These are phyloP conservation scores for Corinectria fuckeliana DNA, from an alignment of 2,329 filamentous ascomycete species.

Conservation along the genomic window DNA sequence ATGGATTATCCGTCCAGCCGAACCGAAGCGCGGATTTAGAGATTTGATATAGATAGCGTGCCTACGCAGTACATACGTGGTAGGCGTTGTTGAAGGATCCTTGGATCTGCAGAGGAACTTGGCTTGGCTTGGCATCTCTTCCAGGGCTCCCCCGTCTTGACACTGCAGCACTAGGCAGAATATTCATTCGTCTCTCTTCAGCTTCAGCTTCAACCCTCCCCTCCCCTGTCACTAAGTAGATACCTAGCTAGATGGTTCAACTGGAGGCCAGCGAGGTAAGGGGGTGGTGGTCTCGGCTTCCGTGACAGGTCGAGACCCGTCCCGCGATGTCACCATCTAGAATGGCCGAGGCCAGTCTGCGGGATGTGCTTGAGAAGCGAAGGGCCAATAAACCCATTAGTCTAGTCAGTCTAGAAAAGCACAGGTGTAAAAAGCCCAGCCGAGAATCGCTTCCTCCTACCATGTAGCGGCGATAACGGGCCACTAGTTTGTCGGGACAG, in stretches of 20 bases:
- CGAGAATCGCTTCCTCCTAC: background rate
- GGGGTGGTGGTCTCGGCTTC: background rate
- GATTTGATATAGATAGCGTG: background rate
- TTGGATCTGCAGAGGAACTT: slow-evolving; percentile 6
- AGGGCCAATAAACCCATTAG: background rate
- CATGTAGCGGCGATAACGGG: background rate
- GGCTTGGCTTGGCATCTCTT: background rate
- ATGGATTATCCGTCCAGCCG: too few relatives aligned
- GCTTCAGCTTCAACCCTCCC: background rate
- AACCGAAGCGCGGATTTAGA: background rate
- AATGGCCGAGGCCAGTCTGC: slow-evolving; percentile 1
- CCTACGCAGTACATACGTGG: background rate
- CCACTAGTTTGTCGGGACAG: background rate
- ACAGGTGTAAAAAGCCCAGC: background rate
- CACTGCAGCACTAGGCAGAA: background rate
- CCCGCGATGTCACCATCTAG: too few relatives aligned
- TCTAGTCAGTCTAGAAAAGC: too few relatives aligned
- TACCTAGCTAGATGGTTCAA: too few relatives aligned
- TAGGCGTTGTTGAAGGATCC: background rate
- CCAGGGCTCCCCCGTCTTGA: background rate
- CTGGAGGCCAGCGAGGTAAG: background rate
- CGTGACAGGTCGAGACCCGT: background rate
- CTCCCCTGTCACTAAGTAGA: too few relatives aligned
- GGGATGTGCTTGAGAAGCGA: background rate
- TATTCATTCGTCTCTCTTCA: background rate